Evolutionary conservation across 2,329 filamentous ascomycete species (phyloP).

Genomic region (Xylaria sp.): DNA sequence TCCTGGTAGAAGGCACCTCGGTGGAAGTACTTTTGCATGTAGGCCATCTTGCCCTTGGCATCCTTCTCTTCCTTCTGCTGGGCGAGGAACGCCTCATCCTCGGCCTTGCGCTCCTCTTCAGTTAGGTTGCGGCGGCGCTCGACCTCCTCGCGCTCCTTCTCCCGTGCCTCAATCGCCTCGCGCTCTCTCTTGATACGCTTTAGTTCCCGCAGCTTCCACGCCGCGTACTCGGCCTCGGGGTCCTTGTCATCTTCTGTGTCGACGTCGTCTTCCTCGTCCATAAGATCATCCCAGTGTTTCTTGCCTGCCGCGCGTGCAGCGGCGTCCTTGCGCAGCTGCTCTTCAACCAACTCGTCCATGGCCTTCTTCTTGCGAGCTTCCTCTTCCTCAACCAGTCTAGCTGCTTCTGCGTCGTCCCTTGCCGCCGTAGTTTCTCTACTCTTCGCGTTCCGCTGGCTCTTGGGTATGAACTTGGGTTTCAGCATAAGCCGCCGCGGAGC

Average conservation of each 20-base stretch:
- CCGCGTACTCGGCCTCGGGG: conserved; percentile 86
- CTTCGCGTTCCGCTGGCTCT: conserved; percentile 60
- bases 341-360: conserved; percentile 83
- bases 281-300: conserved; percentile 87
- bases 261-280: conserved; percentile 76
- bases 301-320: conserved; percentile 79
- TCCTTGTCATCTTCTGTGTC: conserved; percentile 91
- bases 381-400: conserved; percentile 48
- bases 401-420: conserved; percentile 39
- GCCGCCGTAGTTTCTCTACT: conserved; percentile 27
- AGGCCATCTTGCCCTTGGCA: conserved; percentile 81
- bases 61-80: conserved; percentile 84
- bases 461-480: conserved; percentile 72
- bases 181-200: conserved; percentile 88
- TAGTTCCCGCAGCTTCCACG: conserved; percentile 94
- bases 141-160: conserved; percentile 87
- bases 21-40: conserved; percentile 97
- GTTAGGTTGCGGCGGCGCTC: conserved; percentile 89
- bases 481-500: conserved; percentile 69
- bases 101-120: conserved; percentile 83
- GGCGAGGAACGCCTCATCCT: conserved; percentile 82
- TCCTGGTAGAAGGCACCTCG: conserved; percentile 96
- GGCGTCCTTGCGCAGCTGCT: conserved; percentile 85
- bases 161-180: conserved; percentile 82
- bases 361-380: conserved; percentile 73